Evolutionary conservation across 805 yeast genomes (phyloP).

Genomic region (Torulaspora maleeae): DNA sequence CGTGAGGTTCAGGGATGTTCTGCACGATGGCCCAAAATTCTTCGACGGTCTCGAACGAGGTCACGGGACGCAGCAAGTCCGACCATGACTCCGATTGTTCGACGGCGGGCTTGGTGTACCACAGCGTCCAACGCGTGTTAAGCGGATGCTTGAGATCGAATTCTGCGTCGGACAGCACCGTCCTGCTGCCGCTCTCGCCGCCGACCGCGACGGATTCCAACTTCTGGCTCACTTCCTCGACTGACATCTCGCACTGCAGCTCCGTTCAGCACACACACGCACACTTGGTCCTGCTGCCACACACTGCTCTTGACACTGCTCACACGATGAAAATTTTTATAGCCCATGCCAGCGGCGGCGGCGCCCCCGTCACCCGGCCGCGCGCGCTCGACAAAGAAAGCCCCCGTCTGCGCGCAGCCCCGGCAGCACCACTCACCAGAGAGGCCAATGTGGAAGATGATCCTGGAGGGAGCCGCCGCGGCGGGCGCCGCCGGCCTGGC

Average conservation of each 20-base stretch:
- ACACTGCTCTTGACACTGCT: not conserved
- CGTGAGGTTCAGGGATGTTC: slow-evolving; percentile 86
- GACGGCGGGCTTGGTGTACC: slow-evolving; percentile 94
- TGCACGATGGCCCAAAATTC: slow-evolving; percentile 98
- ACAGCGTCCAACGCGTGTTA: slow-evolving; percentile 86
- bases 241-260: slow-evolving; percentile 26
- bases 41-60: slow-evolving; percentile 89
- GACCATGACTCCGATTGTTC: slow-evolving; percentile 82
- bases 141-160: slow-evolving; percentile 66
- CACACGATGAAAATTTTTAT: not conserved
- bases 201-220: slow-evolving; percentile 27
- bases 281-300: not conserved
- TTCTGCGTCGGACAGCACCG: slow-evolving; percentile 31
- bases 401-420: too few species aligned
- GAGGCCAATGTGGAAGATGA: slow-evolving; percentile 30
- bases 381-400: not conserved
- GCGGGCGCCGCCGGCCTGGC: slow-evolving; percentile 43
- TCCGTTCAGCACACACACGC: not conserved
- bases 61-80: slow-evolving; percentile 87
- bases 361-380: not conserved
- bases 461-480: slow-evolving; percentile 42
- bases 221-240: slow-evolving; percentile 35
- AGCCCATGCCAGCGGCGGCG: not conserved
- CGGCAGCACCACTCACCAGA: too few species aligned
- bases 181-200: slow-evolving; percentile 24